These are phyloP conservation scores for Sporothrix phasma DNA, from an alignment of 2,329 filamentous ascomycete genomes.

Conservation along the genomic window DNA sequence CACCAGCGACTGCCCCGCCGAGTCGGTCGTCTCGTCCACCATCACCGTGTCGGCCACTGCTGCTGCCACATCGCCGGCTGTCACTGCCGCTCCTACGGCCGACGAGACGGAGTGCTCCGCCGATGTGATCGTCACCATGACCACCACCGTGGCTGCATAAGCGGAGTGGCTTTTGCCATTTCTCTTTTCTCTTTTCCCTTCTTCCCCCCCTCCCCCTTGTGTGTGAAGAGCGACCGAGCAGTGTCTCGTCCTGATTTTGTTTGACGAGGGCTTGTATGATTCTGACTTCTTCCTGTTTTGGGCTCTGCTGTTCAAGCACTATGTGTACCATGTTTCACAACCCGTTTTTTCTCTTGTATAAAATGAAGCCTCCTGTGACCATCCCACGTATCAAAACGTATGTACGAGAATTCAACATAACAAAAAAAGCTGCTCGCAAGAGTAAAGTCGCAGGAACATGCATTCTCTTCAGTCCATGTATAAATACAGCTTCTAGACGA, in stretches of 20 bases:
- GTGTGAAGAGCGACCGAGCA: background rate
- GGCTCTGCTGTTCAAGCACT: background rate
- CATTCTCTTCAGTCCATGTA: background rate
- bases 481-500: background rate
- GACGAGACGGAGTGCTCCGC: conserved; percentile 13
- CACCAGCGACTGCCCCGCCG: background rate
- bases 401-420: background rate
- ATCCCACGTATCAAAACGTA: too few species aligned
- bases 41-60: background rate
- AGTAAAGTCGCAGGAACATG: background rate
- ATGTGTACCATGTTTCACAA: background rate
- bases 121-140: conserved; percentile 15
- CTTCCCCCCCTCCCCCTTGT: background rate
- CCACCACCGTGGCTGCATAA: conserved; percentile 12
- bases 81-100: background rate
- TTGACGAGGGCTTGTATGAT: background rate
- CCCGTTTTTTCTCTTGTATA: background rate
- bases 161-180: background rate
- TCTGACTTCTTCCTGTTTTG: background rate
- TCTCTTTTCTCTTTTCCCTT: background rate
- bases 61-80: background rate
- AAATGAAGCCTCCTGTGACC: background rate
- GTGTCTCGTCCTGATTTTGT: background rate
- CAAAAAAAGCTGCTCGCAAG: background rate
- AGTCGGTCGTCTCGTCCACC: background rate